Evolutionary conservation across 805 yeast genomes (phyloP).

Genomic region (Wickerhamomyces silvicola): DNA sequence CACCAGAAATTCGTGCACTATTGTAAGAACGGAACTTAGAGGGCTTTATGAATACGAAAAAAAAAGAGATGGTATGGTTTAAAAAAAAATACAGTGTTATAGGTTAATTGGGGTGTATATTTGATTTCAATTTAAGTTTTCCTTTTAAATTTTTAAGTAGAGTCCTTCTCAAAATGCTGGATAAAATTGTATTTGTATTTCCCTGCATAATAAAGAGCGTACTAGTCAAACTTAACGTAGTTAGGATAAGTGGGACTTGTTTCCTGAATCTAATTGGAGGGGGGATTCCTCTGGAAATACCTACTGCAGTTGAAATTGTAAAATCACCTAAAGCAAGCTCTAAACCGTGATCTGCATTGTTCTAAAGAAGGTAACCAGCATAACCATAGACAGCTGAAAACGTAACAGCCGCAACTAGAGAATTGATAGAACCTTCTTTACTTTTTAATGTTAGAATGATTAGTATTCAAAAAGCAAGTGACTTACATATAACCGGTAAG

Average conservation of each 20-base stretch:
- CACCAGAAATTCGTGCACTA: background rate
- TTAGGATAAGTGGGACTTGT: constrained; percentile 68
- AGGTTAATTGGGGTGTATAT: too few species aligned
- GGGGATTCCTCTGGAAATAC: constrained; percentile 63
- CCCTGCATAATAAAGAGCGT: constrained; percentile 62
- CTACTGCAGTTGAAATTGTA: constrained; percentile 58
- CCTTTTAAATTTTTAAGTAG: background rate
- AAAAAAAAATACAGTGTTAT: too few species aligned
- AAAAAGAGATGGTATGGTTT: too few species aligned
- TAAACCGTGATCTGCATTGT: constrained; percentile 74
- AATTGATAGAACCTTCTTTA: constrained; percentile 70
- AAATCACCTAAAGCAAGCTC: constrained; percentile 76
- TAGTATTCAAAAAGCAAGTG: background rate
- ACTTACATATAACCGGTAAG: constrained; percentile 54
- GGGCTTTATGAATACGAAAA: too few species aligned
- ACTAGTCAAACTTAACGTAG: constrained; percentile 56
- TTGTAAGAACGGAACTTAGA: background rate
- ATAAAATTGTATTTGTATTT: constrained; percentile 75
- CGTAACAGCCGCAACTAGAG: constrained; percentile 68
- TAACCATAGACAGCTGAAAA: constrained; percentile 55
- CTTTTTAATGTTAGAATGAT: constrained; percentile 15
- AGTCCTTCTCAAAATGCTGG: constrained; percentile 14
- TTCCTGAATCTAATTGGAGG: constrained; percentile 52
- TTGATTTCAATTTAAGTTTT: background rate
- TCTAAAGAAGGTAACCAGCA: constrained; percentile 67